Conservation (phyloP, 345 rosid species). For the Capsella bursapastoris region DNA sequence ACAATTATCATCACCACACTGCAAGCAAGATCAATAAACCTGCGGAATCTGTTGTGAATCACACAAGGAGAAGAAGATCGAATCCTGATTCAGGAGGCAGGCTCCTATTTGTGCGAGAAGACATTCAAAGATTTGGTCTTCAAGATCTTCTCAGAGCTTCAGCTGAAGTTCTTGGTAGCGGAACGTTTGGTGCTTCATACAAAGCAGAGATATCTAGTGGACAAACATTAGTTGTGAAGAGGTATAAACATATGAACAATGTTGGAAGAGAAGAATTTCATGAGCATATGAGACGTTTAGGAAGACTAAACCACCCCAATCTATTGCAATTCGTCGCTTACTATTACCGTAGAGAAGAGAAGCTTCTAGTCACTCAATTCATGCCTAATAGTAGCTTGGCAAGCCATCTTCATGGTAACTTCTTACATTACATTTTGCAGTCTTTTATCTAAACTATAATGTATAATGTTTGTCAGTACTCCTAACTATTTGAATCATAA, state of each 20-base stretch:
- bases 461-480: too few relatives aligned
- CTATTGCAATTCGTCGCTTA: conserved; percentile 59
- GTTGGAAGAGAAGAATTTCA: conserved; percentile 70
- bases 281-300: conserved; percentile 73
- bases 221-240: conserved; percentile 66
- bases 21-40: not conserved
- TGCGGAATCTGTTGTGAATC: conserved; percentile 32
- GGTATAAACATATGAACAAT: conserved; percentile 76
- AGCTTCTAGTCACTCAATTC: conserved; percentile 61
- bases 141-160: conserved; percentile 72
- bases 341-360: conserved; percentile 74
- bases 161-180: conserved; percentile 82
- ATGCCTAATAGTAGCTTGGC: conserved; percentile 66
- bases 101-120: conserved; percentile 57
- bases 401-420: conserved; percentile 67
- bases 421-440: not conserved
- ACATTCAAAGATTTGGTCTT: conserved; percentile 58
- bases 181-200: conserved; percentile 78
- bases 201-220: conserved; percentile 56
- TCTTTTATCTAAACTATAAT: conserved; percentile 1
- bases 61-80: conserved; percentile 26
- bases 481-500: not conserved
- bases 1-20: conserved; percentile 35
- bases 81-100: conserved; percentile 48
- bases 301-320: conserved; percentile 64